A percentile compares a stretch with the other conserved stretches of the same genome.
These are phyloP conservation scores for Aspergillus sclerotialis DNA, from an alignment of 2,329 filamentous ascomycete species.

Conservation along the genomic window DNA sequence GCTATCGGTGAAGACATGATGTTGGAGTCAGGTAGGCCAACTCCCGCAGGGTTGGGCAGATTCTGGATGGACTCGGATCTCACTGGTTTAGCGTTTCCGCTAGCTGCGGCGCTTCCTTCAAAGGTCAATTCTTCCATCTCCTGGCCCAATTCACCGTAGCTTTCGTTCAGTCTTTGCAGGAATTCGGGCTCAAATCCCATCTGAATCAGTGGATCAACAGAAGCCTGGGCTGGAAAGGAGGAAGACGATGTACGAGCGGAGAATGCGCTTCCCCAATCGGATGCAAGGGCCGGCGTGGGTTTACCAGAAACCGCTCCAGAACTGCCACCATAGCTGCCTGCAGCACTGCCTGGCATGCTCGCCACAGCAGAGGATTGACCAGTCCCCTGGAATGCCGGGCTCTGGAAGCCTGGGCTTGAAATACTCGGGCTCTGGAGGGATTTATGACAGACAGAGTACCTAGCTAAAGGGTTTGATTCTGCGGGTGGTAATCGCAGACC, in stretches of 20 bases:
- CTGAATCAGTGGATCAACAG: constrained; percentile 27
- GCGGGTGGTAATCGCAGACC: constrained; percentile 26
- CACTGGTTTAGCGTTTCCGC: too few relatives aligned
- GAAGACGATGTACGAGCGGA: constrained; percentile 24
- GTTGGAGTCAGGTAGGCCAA: neutral
- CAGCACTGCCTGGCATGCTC: constrained; percentile 29
- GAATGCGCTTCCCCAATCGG: constrained; percentile 28
- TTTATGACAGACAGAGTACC: constrained; percentile 15
- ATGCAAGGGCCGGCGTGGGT: constrained; percentile 19
- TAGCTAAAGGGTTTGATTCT: constrained; percentile 25
- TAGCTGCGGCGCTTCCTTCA: constrained; percentile 8
- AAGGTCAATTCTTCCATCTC: constrained; percentile 21
- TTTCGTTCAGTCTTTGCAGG: constrained; percentile 28
- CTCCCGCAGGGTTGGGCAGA: neutral
- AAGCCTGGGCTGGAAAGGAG: constrained; percentile 22
- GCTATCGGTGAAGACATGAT: neutral
- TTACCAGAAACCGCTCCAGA: constrained; percentile 20
- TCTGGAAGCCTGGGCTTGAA: constrained; percentile 25
- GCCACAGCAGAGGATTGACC: constrained; percentile 27
- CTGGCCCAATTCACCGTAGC: constrained; percentile 27
- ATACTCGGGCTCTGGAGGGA: constrained; percentile 18
- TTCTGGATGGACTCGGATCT: too few relatives aligned
- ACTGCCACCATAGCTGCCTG: constrained; percentile 30
- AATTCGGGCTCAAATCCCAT: constrained; percentile 34
- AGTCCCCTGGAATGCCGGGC: constrained; percentile 21